Conservation (phyloP, 768 basidiomycete species). For the Boletus sp. region DNA sequence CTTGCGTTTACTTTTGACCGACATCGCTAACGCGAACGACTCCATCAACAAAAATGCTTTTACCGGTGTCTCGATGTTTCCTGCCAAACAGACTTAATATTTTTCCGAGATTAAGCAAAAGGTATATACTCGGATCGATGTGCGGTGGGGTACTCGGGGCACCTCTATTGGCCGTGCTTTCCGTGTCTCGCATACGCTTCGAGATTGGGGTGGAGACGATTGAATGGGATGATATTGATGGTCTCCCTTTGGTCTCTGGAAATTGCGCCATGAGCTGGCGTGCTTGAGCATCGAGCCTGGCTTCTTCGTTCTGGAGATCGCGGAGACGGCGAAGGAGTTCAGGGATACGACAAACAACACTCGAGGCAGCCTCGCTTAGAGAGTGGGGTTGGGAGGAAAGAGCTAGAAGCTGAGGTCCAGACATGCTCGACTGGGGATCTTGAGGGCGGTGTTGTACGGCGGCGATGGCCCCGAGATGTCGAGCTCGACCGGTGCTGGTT, state of each 20-base stretch:
- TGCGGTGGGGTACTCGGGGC: slow-evolving; percentile 1
- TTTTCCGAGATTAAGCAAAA: background rate
- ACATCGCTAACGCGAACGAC: slow-evolving; percentile 19
- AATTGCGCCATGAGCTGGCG: slow-evolving; percentile 8
- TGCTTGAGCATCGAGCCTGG: slow-evolving; percentile 15
- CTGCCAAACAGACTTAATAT: slow-evolving; percentile 4
- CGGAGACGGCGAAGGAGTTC: slow-evolving; percentile 19
- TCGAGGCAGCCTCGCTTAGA: slow-evolving; percentile 13
- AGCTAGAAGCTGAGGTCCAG: background rate
- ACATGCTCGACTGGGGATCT: slow-evolving; percentile 3
- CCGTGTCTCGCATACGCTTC: background rate
- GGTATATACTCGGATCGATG: slow-evolving; percentile 9
- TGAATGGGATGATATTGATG: background rate
- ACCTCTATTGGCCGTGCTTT: background rate
- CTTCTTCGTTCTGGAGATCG: slow-evolving; percentile 22
- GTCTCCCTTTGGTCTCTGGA: background rate
- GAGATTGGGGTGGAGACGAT: background rate
- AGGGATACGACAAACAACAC: slow-evolving; percentile 13
- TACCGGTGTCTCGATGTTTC: slow-evolving; percentile 17
- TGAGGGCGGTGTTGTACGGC: background rate
- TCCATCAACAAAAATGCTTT: slow-evolving; percentile 19
- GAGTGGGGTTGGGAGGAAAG: background rate
- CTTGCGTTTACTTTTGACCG: slow-evolving; percentile 22
- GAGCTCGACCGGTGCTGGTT: background rate
- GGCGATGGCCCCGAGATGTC: background rate